Evolutionary conservation across 306 rosid species (phyloP), one percentile per base, ranked within the genome.

Genomic region (Castanea sativa): DNA sequence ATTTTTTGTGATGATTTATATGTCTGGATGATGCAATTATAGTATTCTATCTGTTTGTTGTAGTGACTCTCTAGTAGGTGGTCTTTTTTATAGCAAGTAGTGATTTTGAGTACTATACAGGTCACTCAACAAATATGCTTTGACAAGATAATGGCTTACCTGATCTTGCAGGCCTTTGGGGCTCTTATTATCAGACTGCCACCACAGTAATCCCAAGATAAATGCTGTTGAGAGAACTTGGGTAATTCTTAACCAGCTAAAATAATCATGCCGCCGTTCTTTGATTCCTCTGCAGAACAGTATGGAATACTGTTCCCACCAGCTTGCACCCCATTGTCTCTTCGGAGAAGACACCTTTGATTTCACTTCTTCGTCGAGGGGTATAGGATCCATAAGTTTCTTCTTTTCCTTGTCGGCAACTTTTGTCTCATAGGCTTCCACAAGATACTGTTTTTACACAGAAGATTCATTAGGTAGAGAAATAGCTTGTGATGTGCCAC

Each of bases 131-230:
- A 25, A 49, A 19, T 19, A 69, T 80, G 30, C 59, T 76, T 20
- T 67, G 18, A 80, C 58, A 55, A 43, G 58, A 61, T 57, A 76
- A 75, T 51, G 74, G 51, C 59, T 78, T 83, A 91, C 99, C 97
- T 96, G 99, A 87, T 96, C 99, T 79, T 90, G 93, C 43, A 90
- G 90, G 80, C 87, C 94, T 82, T 84, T 86, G 43, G 86, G 90
- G 75, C 63, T 88, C 3, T 70, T 75, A 69, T 85, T 63, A 85
- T 91, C 99, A 14, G 97, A 96, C 75, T 82, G 97, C 98, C 97
- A 96, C 99, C 99, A 96, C 2, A 96, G 97, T 76, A 96, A 88
- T 53, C 99, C 99, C 85, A 96, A 84, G 82, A 96, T 93, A 74
- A 91, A n/a, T 72, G 99, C 97, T 11, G 99, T 96, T 71, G 97